Evolutionary conservation across 768 basidiomycete species (phyloP).

Genomic region (Tulasnella sp.): DNA sequence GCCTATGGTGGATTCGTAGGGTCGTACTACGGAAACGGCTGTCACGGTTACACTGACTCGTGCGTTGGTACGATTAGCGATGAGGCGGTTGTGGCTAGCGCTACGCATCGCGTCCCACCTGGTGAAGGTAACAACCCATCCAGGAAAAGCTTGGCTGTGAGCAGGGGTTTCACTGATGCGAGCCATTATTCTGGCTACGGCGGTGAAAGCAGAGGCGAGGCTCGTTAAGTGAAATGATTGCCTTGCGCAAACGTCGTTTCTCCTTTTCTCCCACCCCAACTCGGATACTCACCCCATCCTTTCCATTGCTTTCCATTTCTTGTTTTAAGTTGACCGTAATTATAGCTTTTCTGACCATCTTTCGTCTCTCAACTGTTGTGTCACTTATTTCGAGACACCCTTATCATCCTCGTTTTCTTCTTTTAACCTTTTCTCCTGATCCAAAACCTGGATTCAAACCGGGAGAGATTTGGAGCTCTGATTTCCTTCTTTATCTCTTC

Average conservation of each 20-base stretch:
- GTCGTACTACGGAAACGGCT: neutral
- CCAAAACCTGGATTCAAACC: neutral
- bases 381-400: neutral
- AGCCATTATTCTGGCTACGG: conserved; percentile 5
- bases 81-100: conserved; percentile 1
- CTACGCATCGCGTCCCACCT: neutral
- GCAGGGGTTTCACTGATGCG: conserved; percentile 11
- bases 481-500: neutral
- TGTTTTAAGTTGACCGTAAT: neutral
- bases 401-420: neutral
- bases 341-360: neutral
- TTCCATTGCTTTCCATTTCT: neutral
- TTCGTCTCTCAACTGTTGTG: neutral
- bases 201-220: neutral
- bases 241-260: neutral
- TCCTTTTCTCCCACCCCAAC: neutral
- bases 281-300: neutral
- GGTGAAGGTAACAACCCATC: conserved; percentile 21
- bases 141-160: conserved; percentile 21
- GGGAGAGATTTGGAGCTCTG: neutral
- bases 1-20: neutral
- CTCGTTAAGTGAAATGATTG: neutral
- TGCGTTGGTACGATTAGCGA: neutral
- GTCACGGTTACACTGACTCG: conserved; percentile 8
- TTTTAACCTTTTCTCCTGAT: neutral